phyloP scores from a whole-genome alignment of 2,329 filamentous ascomycete genomes.

The Dactylellina sp. region DNA sequence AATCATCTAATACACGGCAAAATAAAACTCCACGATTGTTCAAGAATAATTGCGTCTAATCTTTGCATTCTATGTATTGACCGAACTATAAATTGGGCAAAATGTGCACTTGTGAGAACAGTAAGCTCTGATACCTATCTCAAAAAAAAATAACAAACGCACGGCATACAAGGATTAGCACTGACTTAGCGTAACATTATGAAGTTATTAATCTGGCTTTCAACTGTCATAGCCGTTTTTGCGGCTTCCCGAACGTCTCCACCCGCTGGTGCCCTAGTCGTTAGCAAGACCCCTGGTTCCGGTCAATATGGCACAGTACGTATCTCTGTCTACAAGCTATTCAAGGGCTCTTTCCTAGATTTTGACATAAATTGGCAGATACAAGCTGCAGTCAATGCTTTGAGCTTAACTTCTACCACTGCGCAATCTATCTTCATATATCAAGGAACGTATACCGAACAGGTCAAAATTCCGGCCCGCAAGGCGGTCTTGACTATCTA shows the following conservation, averaged over 20 bases:
- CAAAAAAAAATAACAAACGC: no score
- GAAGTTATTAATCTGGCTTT: conserved; percentile 1
- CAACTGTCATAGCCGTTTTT: conserved; percentile 15
- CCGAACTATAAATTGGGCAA: neutral
- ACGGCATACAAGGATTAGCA: no score
- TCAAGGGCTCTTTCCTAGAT: conserved; percentile 15
- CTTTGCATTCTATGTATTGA: neutral
- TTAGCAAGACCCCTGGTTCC: conserved; percentile 63
- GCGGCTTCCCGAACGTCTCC: conserved; percentile 64
- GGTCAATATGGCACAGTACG: conserved; percentile 65
- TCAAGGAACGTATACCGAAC: conserved; percentile 72
- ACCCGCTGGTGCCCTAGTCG: conserved; percentile 68
- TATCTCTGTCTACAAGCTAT: conserved; percentile 57
- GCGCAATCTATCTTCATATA: conserved; percentile 74
- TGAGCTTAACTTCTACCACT: conserved; percentile 67
- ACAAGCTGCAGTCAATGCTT: conserved; percentile 70
- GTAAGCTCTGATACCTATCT: no score
- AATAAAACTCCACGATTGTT: conserved; percentile 22
- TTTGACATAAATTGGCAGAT: conserved; percentile 62
- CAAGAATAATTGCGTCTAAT: neutral
- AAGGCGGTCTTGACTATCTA: conserved; percentile 69
- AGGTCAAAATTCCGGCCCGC: conserved; percentile 69
- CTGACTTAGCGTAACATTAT: no score
- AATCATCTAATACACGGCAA: conserved; percentile 7
- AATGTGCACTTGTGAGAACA: no score